Conservation (phyloP, 2,329 filamentous ascomycete species). For the Clonostachys solani region DNA sequence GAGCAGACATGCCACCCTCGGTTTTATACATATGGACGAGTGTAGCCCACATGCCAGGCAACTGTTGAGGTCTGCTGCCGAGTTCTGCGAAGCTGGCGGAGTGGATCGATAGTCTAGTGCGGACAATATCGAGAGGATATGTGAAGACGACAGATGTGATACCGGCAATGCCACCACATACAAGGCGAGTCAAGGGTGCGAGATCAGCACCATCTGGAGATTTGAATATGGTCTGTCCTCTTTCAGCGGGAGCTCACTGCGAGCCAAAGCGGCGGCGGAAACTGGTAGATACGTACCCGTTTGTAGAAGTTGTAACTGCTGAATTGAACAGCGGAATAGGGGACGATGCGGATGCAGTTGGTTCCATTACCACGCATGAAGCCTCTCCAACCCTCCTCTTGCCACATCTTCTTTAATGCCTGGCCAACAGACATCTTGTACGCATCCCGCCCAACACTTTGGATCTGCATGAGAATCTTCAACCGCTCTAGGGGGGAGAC, state of each 20-base stretch:
- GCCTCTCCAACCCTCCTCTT: conserved; percentile 91
- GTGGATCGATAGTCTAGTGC: conserved; percentile 93
- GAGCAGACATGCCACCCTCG: conserved; percentile 77
- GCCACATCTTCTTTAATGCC: conserved; percentile 92
- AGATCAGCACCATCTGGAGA: conserved; percentile 69
- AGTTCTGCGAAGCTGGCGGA: conserved; percentile 90
- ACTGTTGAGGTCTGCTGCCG: conserved; percentile 55
- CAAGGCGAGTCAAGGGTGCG: conserved; percentile 66
- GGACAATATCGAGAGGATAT: conserved; percentile 96
- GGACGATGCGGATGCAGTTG: conserved; percentile 97
- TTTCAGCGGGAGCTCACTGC: not conserved
- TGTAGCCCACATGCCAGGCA: conserved; percentile 91
- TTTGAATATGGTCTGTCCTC: conserved; percentile 66
- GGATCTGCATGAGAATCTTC: conserved; percentile 97
- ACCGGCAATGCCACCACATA: conserved; percentile 89
- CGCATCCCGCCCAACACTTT: conserved; percentile 84
- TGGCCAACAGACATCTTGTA: conserved; percentile 91
- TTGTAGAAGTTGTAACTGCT: conserved; percentile 98
- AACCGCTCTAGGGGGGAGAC: conserved; percentile 93
- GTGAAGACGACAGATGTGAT: conserved; percentile 94
- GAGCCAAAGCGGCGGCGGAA: not conserved
- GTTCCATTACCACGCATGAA: conserved; percentile 98
- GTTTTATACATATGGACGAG: conserved; percentile 81
- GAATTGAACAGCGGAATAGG: conserved; percentile 97
- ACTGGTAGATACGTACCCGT: conserved; percentile 53